Conservation (phyloP, 768 basidiomycete species). For the Boletus pseudopeckii region DNA sequence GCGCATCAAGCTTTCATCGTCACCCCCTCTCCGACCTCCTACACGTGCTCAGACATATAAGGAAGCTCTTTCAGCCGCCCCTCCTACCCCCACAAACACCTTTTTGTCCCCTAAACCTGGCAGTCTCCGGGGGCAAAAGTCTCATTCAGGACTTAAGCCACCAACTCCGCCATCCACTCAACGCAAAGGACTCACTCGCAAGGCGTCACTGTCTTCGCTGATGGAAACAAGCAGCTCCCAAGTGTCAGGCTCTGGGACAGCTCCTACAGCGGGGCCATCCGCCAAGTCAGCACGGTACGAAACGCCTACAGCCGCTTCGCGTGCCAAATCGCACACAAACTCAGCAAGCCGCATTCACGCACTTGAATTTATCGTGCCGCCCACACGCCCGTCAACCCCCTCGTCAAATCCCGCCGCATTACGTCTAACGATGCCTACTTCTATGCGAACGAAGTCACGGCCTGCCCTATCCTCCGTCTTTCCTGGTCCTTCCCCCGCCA, state of each 20-base stretch:
- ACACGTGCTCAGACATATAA: conserved; percentile 60
- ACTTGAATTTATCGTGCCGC: conserved; percentile 66
- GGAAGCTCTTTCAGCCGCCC: conserved; percentile 46
- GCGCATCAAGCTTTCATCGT: conserved; percentile 64
- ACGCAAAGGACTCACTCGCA: conserved; percentile 59
- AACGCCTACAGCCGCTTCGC: conserved; percentile 76
- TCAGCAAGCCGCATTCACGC: conserved; percentile 60
- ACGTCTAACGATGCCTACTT: conserved; percentile 85
- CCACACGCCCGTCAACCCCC: conserved; percentile 75
- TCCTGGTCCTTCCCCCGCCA: conserved; percentile 39
- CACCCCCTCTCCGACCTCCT: conserved; percentile 56
- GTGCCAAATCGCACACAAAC: conserved; percentile 66
- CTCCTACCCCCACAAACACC: conserved; percentile 48
- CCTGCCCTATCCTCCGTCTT: conserved; percentile 78
- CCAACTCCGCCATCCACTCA: conserved; percentile 64
- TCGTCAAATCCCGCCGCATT: conserved; percentile 74
- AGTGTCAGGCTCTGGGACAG: conserved; percentile 50
- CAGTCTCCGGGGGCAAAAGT: conserved; percentile 80
- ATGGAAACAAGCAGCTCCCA: conserved; percentile 59
- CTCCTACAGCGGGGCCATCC: conserved; percentile 32
- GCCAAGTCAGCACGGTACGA: conserved; percentile 58
- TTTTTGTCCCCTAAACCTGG: conserved; percentile 68
- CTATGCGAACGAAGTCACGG: conserved; percentile 68
- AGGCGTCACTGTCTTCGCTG: conserved; percentile 76
- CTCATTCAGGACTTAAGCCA: conserved; percentile 76